Base-by-base conservation (phyloP, 2,329 filamentous ascomycete species). In the Didymella glomerata region DNA sequence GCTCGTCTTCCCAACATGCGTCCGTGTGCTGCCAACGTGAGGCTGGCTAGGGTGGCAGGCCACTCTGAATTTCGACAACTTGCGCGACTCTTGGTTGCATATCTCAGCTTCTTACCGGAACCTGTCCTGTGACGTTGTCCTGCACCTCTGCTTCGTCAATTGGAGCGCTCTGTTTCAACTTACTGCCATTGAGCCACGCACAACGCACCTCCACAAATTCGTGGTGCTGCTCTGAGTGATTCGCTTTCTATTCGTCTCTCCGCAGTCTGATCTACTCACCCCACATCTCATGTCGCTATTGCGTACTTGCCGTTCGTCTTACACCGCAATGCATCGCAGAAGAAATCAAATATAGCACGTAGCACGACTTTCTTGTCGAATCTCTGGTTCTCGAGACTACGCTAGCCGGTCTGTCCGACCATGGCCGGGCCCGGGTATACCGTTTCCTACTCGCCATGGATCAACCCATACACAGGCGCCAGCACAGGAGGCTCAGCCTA, bases 251-350 rank as follows among this genome's bases (percentile, higher is more conserved):
- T 76, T 74, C 72, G 72, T 67, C 69, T 68, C 73, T 73, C 73
- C 69, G 61, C 71, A 70, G 57, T 68, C 63, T 63, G 64, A 67
- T 69, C 66, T 62, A 61, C 65, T 62, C 65, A 68, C 68, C 69
- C 71, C 73, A 76, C 73, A 70, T 76, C 69, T 65, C 63, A 74
- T 72, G 68, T 72, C 62, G 68, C 72, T 61, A 74, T 71, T 75
- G 69, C 66, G 57, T 64, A 58, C 64, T 65, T 68, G 22, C 55
- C 62, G 48, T 64, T 64, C 66, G 59, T 67, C 69, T 59, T 68
- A 69, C 65, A 62, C 70, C 61, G 65, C 64, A 67, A 77, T 77
- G 74, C 70, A 68, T 64, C 62, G 53, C 62, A 63, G 61, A 61
- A 66, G 60, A 66, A 60, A 47, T 67, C 67, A 67, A 60, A 65